Evolutionary conservation across 2,329 filamentous ascomycete genomes (phyloP).

Genomic region (Alternaria consortialis): DNA sequence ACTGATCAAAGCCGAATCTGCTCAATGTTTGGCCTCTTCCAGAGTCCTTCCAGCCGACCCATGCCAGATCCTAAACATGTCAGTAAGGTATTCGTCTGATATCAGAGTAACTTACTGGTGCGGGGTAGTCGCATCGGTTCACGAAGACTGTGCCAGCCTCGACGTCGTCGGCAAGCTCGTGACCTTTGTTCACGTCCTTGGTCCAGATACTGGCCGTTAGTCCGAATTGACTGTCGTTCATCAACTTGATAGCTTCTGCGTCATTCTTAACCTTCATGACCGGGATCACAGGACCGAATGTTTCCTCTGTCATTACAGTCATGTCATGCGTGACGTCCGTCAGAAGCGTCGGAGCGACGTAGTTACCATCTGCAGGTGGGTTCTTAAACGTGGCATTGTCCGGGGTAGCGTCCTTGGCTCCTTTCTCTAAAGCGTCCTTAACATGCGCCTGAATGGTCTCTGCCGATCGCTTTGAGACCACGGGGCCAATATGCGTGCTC

Average conservation of each 20-base stretch:
- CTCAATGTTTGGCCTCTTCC: constrained; percentile 91
- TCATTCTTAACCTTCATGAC: constrained; percentile 87
- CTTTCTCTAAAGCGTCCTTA: constrained; percentile 81
- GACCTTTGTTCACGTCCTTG: constrained; percentile 79
- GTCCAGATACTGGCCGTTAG: constrained; percentile 98
- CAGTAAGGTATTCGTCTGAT: constrained; percentile 10
- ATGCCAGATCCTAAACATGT: constrained; percentile 78
- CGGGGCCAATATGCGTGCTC: constrained; percentile 84
- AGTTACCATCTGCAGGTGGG: constrained; percentile 82
- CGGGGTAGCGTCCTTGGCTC: constrained; percentile 85
- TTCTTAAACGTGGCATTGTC: constrained; percentile 79
- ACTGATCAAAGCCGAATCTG: constrained; percentile 91
- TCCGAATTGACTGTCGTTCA: constrained; percentile 96
- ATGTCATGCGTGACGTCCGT: constrained; percentile 82
- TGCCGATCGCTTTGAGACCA: constrained; percentile 82
- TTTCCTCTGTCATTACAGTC: constrained; percentile 92
- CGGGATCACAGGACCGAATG: constrained; percentile 91
- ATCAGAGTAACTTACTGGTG: constrained; percentile 72
- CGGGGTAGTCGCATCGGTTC: constrained; percentile 91
- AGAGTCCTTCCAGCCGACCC: constrained; percentile 98
- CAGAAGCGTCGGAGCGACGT: constrained; percentile 84
- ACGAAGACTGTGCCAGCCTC: constrained; percentile 97
- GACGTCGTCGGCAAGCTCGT: constrained; percentile 79
- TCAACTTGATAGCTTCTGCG: constrained; percentile 79
- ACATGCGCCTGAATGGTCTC: constrained; percentile 81